A percentile compares a stretch with the other conserved stretches of the same genome.
These are phyloP conservation scores for Tolypocladium tundrense DNA, from an alignment of 2,329 filamentous ascomycete genomes.

Conservation along the genomic window DNA sequence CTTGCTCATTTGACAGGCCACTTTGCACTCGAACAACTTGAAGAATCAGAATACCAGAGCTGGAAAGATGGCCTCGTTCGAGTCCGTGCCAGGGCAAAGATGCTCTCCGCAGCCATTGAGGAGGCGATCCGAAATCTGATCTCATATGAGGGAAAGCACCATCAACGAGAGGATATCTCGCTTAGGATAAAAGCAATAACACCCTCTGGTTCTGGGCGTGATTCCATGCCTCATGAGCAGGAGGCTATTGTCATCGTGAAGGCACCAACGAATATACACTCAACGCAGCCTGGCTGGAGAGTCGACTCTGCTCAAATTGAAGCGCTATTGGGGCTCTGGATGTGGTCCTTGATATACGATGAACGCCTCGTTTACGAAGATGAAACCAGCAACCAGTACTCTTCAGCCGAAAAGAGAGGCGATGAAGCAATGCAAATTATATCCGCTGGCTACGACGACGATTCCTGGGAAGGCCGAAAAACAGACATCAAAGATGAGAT, in stretches of 20 bases:
- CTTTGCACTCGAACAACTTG: background rate
- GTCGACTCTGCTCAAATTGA: conserved; percentile 9
- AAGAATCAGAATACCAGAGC: background rate
- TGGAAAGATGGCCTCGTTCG: background rate
- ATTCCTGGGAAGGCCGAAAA: background rate
- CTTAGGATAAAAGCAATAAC: background rate
- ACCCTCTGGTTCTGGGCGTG: background rate
- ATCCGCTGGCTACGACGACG: conserved; percentile 1
- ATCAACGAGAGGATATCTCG: background rate
- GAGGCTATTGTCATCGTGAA: background rate
- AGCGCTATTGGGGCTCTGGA: conserved; percentile 8
- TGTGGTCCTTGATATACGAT: conserved; percentile 7
- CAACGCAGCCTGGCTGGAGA: conserved; percentile 2
- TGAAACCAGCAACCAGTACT: background rate
- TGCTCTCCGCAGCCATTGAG: background rate
- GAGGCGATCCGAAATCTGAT: background rate
- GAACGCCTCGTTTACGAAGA: background rate
- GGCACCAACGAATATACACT: background rate
- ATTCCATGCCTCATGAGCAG: background rate
- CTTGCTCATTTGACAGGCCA: background rate
- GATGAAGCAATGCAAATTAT: conserved; percentile 2
- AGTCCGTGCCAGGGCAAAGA: background rate
- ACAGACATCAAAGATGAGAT: conserved; percentile 4
- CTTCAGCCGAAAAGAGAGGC: background rate
- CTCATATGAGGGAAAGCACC: background rate